phyloP scores from a whole-genome alignment of 31 red algal species.

The Porphyra umbilicalis region DNA sequence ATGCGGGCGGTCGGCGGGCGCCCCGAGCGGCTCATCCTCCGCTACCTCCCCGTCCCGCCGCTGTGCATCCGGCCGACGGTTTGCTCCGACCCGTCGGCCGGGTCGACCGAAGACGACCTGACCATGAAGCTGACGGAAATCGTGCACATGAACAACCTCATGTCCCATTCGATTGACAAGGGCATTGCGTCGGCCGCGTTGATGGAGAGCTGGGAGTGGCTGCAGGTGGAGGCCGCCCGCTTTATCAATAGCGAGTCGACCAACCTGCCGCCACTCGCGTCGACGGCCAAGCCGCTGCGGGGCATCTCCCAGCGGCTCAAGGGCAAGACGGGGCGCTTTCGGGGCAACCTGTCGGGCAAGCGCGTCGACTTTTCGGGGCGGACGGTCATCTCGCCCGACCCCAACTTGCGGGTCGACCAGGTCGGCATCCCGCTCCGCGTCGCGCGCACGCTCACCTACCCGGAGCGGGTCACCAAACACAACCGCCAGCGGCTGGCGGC shows the following conservation, averaged over 20 bases:
- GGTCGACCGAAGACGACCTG: conserved; percentile 97
- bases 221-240: conserved; percentile 72
- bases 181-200: conserved; percentile 35
- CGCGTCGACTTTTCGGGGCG: conserved; percentile 95
- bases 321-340: conserved; percentile 91
- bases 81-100: conserved; percentile 73
- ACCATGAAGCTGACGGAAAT: conserved; percentile 88
- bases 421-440: conserved; percentile 90
- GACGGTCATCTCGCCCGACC: conserved; percentile 99
- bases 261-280: conserved; percentile 51
- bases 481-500: conserved; percentile 62
- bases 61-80: conserved; percentile 95
- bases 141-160: conserved; percentile 57
- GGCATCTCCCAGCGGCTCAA: conserved; percentile 90
- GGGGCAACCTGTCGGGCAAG: conserved; percentile 96
- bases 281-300: conserved; percentile 53
- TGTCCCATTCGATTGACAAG: conserved; percentile 58
- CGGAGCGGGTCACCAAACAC: conserved; percentile 79
- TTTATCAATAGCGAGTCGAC: conserved; percentile 91
- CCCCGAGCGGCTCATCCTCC: conserved; percentile 85
- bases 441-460: conserved; percentile 77
- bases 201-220: conserved; percentile 88
- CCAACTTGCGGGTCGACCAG: conserved; percentile 91
- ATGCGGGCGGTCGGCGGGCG: conserved; percentile 81
- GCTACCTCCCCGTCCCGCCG: conserved; percentile 87